phyloP scores from a whole-genome alignment of 129 eudicot genomes.

The Solidago caesia region DNA sequence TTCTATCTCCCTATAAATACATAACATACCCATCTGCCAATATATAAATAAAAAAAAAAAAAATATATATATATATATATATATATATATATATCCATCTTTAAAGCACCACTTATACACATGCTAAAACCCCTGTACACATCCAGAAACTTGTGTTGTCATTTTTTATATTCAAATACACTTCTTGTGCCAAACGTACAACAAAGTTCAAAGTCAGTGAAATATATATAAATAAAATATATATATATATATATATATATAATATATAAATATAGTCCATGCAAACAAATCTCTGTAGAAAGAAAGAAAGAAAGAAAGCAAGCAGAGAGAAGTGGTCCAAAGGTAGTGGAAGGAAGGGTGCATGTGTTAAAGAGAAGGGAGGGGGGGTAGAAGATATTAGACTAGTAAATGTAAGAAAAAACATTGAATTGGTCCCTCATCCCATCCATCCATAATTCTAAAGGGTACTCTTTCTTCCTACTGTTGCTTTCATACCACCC shows the following conservation, averaged over 20 bases:
- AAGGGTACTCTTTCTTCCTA: slow-evolving; percentile 38
- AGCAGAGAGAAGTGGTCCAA: slow-evolving; percentile 33
- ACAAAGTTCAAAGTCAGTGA: no score
- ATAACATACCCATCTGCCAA: neutral
- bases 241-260: slow-evolving; percentile 1
- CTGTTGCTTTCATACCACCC: slow-evolving; percentile 41
- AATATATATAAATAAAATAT: neutral
- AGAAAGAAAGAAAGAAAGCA: slow-evolving; percentile 16
- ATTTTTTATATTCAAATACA: slow-evolving; percentile 19
- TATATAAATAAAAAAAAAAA: no score
- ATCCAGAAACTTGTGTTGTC: slow-evolving; percentile 22
- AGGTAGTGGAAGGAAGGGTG: slow-evolving; percentile 24
- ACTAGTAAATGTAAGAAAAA: slow-evolving; percentile 24
- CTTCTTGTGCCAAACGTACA: slow-evolving; percentile 4
- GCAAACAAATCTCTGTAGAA: slow-evolving; percentile 35
- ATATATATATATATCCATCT: neutral
- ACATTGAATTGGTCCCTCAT: slow-evolving; percentile 41
- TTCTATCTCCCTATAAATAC: slow-evolving; percentile 22
- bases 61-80: neutral
- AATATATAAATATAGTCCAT: slow-evolving; percentile 27
- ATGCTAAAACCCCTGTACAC: slow-evolving; percentile 5
- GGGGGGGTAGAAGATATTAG: slow-evolving; percentile 30
- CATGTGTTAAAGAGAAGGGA: slow-evolving; percentile 31
- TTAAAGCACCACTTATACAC: slow-evolving; percentile 12
- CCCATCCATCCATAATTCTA: slow-evolving; percentile 16